Base-by-base conservation (phyloP, 2,329 filamentous ascomycete species). In the Ceratocystiopsis sp. region DNA sequence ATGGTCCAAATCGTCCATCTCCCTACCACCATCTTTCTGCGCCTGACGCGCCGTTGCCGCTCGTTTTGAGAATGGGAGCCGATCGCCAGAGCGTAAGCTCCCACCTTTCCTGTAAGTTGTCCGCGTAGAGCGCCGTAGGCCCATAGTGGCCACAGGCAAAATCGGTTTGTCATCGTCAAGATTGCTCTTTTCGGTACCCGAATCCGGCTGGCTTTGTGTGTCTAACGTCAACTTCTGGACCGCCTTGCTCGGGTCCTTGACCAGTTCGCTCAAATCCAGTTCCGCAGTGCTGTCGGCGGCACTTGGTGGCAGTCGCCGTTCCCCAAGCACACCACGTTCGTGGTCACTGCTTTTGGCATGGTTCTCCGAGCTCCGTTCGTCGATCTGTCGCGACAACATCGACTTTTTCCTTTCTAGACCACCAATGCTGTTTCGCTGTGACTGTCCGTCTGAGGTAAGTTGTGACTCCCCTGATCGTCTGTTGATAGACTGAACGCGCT, bases 311-410 rank as follows among this genome's bases (percentile, higher is more conserved):
- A 57, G 91, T 93, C 35, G 37, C 40, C 40, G 37, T 15, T 40
- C 37, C n/a, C 18, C 25, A 17, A 17, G 17, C 12, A 11, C 40
- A 9, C 14, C 15, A 15, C 18, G 35, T 4, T 25, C 2, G 35
- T 29, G 21, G 12, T 15, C 37, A 12, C 10, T 25, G 19, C 13
- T 16, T 15, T 36, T 36, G 11, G 29, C 8, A 13, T n/a, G 17
- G 18, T 75, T 78, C 35, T 75, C 69, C 16, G 62, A 67, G 19
- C 64, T 68, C 46, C 63, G 75, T 50, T 75, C 82, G 52, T 94
- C 83, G 46, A 98, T 83, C 58, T 96, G 87, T 45, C 81, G 75
- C 7, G 89, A 96, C 6, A 98, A 68, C 84, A 93, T 95, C 0
- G 89, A 96, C 61, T 91, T 94, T 61, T 93, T 94, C 53, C 91